These are phyloP conservation scores for Exophiala alcalophila DNA, from an alignment of 2,329 filamentous ascomycete species.

Conservation along the genomic window DNA sequence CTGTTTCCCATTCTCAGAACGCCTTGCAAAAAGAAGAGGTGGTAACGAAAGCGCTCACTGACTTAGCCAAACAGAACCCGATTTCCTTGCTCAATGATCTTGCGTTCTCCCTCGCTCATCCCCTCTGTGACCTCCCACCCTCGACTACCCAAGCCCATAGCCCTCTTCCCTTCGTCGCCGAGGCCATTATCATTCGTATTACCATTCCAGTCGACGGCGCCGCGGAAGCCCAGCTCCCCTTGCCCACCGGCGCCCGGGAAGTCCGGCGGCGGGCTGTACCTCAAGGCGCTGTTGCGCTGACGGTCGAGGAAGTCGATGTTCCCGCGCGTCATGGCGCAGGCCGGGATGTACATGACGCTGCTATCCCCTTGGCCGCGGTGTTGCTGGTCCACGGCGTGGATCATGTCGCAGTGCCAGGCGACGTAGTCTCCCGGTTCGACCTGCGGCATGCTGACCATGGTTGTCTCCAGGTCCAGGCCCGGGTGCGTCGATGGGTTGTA, in stretches of 20 bases:
- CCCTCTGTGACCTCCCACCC: conserved; percentile 49
- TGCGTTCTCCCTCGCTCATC: conserved; percentile 51
- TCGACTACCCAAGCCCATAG: conserved; percentile 53
- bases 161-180: conserved; percentile 48
- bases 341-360: conserved; percentile 84
- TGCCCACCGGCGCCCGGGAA: conserved; percentile 59
- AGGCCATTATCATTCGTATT: too few relatives aligned
- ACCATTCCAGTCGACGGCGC: conserved; percentile 40
- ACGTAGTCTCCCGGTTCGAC: conserved; percentile 74
- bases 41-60: too few relatives aligned
- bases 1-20: too few relatives aligned
- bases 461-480: conserved; percentile 62
- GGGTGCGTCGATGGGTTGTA: conserved; percentile 64
- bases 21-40: too few relatives aligned
- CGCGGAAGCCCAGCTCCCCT: conserved; percentile 42
- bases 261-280: conserved; percentile 66
- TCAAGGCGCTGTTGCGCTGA: conserved; percentile 68
- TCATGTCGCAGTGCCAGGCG: conserved; percentile 49
- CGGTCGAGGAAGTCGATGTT: conserved; percentile 69
- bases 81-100: conserved; percentile 53
- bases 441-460: conserved; percentile 69
- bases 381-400: conserved; percentile 75
- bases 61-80: conserved; percentile 49
- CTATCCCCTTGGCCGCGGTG: conserved; percentile 72
- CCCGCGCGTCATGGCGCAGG: conserved; percentile 72